phyloP scores from a whole-genome alignment of 1,284 basidiomycete genomes.

The Malassezia yamatoensis region DNA sequence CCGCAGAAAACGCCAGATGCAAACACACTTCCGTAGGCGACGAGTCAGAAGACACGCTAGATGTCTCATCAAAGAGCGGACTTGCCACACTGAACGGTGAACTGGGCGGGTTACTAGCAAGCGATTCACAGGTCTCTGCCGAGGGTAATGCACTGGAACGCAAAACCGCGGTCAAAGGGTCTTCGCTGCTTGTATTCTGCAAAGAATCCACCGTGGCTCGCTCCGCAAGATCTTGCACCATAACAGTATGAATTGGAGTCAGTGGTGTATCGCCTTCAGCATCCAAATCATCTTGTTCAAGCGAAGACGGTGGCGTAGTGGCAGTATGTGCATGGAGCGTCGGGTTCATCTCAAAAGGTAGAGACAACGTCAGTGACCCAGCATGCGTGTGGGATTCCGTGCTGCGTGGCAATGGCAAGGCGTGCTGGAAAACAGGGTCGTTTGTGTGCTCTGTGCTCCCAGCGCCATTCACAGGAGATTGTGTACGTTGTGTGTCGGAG shows the following conservation, averaged over 20 bases:
- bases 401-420: conserved; percentile 29
- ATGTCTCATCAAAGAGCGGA: neutral
- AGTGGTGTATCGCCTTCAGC: conserved; percentile 15
- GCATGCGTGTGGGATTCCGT: conserved; percentile 27
- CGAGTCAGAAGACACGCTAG: neutral
- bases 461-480: neutral
- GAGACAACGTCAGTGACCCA: conserved; percentile 28
- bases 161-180: conserved; percentile 1
- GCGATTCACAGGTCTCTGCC: neutral
- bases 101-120: neutral
- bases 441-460: neutral
- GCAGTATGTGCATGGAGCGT: neutral
- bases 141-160: conserved; percentile 5
- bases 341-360: conserved; percentile 20
- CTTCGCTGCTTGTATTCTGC: neutral
- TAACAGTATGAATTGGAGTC: conserved; percentile 9
- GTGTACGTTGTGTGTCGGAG: neutral
- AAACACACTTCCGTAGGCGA: neutral
- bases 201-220: neutral
- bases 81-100: neutral
- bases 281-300: neutral
- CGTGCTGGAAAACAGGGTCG: conserved; percentile 34
- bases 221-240: neutral
- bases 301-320: neutral
- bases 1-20: neutral